Base-by-base conservation (phyloP, 139 green algal genomes). In the Dunaliella primolecta region DNA sequence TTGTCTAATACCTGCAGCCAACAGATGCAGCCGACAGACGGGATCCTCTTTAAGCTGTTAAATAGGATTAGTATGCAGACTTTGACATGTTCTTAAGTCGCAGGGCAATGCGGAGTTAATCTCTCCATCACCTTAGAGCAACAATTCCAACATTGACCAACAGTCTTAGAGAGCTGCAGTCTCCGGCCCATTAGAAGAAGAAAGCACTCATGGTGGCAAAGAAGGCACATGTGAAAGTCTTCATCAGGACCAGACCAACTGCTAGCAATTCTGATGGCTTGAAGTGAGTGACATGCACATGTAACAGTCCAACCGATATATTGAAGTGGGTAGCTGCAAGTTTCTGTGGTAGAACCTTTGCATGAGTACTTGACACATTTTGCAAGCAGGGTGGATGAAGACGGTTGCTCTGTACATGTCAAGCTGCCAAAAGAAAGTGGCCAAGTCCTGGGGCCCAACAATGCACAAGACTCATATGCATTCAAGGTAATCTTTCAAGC, bases 401-500 rank as follows among this genome's bases (percentile, higher is more conserved):
- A 94, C 84, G 84, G 84, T 0, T 56, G 84, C 23, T 89, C 64
- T 7, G 77, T 95, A 0, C 82, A 81, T 0, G 76, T 94, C 0
- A 79, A 91, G 20, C 55, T 94, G 30, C 90, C 88, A 3, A 95
- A 95, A 82, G 88, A 92, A 27, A 87, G 84, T n/a, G n/a, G n/a
- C 32, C 33, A 85, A 3, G 84, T 84, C 1, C 92, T 91, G 0
- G 35, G 91, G 1, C 86, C 94, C 34, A 95, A 95, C 84, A 95
- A 94, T 81, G 86, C 94, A 84, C 86, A 89, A 70, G 91, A 93
- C 15, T 89, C 32, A 75, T 88, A 94, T 33, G 87, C 78, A 0
- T 95, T 96, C 87, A 94, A 94, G 88, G 93, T 92, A 83, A 25
- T 55, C 30, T 33, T 23, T 38, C 24, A 37, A 46, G 76, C 25